These are phyloP conservation scores for Marasmius oreades DNA, from an alignment of 1,284 basidiomycete genomes.

Conservation along the genomic window DNA sequence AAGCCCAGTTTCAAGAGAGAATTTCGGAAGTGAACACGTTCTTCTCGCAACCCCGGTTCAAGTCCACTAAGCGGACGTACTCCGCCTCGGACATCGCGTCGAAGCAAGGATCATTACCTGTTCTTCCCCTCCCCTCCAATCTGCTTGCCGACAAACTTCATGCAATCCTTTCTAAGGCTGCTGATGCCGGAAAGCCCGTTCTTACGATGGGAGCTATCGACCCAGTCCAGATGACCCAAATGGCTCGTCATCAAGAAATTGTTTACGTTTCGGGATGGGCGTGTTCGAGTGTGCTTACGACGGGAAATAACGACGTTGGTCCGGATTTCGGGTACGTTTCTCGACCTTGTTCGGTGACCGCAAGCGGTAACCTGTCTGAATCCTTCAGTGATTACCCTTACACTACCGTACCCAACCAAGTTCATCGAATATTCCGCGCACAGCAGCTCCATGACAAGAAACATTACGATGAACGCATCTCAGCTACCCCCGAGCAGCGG, in stretches of 20 bases:
- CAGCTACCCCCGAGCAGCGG: conserved; percentile 58
- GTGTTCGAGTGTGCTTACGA: conserved; percentile 83
- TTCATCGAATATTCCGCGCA: conserved; percentile 81
- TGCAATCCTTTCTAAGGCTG: conserved; percentile 59
- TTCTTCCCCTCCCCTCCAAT: conserved; percentile 74
- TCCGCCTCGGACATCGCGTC: conserved; percentile 75
- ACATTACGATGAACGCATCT: conserved; percentile 82
- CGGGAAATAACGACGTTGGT: conserved; percentile 93
- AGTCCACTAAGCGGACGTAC: conserved; percentile 75
- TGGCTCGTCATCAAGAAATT: conserved; percentile 92
- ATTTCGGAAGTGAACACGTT: conserved; percentile 66
- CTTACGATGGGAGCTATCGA: conserved; percentile 90
- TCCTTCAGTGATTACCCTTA: conserved; percentile 81
- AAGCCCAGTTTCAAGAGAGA: conserved; percentile 61
- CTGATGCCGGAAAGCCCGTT: conserved; percentile 64
- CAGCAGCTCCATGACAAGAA: conserved; percentile 87
- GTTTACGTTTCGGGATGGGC: conserved; percentile 97
- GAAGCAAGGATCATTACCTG: conserved; percentile 86
- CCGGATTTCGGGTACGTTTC: conserved; percentile 87
- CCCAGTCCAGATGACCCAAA: conserved; percentile 94
- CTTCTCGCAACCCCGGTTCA: conserved; percentile 76
- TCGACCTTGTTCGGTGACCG: conserved; percentile 1
- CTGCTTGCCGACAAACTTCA: conserved; percentile 84
- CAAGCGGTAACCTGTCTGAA: conserved; percentile 4
- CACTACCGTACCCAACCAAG: conserved; percentile 92